Percentiles rank a stretch among this genome's conserved stretches.
phyloP scores from a whole-genome alignment of 2,329 filamentous ascomycete species.

The Thelonectria rubi region DNA sequence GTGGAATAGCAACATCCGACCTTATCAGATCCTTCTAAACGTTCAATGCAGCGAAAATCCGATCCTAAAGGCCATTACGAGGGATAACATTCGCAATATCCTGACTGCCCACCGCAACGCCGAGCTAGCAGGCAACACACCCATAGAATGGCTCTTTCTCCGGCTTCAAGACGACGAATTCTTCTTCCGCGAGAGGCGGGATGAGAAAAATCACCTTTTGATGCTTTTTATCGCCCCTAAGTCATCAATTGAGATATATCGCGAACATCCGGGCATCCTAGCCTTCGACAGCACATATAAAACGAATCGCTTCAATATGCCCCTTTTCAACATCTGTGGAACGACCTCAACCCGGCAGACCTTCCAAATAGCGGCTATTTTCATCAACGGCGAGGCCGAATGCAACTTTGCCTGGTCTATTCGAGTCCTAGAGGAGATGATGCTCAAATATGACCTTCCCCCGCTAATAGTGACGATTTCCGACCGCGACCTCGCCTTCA shows the following conservation, averaged over 20 bases:
- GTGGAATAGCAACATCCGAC: not conserved
- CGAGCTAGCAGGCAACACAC: not conserved
- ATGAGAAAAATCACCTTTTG: not conserved
- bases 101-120: no score
- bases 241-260: not conserved
- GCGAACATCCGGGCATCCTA: not conserved
- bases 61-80: no score
- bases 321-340: conserved; percentile 4
- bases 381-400: not conserved
- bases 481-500: not conserved
- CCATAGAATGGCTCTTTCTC: not conserved
- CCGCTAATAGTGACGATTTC: not conserved
- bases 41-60: no score
- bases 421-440: not conserved
- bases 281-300: not conserved
- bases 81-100: no score
- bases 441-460: not conserved
- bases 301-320: conserved; percentile 1
- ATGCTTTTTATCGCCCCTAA: not conserved
- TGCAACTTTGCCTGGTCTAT: not conserved
- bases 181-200: not conserved
- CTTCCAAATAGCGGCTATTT: not conserved
- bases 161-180: not conserved
- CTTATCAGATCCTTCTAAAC: no score
- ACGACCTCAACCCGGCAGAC: not conserved